A percentile compares a stretch with the other conserved stretches of the same genome.
These are phyloP conservation scores for Fusarium sp. DNA, from an alignment of 2,329 filamentous ascomycete species.

Conservation along the genomic window DNA sequence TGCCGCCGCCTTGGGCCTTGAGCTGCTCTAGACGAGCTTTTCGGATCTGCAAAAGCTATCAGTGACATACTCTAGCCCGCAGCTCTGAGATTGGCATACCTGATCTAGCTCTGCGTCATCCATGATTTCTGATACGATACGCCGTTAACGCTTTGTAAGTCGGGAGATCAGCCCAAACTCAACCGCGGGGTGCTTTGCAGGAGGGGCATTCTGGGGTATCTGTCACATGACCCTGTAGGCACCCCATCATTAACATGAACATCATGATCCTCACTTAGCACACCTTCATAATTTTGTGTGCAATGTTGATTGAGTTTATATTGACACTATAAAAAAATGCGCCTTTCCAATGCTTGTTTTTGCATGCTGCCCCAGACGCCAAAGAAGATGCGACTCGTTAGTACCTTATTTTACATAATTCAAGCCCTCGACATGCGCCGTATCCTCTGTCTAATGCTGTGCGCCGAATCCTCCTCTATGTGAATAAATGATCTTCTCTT, in stretches of 20 bases:
- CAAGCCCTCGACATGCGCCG: neutral
- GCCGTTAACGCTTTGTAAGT: conserved; percentile 25
- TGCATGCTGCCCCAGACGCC: conserved; percentile 22
- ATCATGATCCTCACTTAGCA: neutral
- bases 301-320: neutral
- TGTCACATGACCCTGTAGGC: conserved; percentile 45
- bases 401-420: conserved; percentile 7
- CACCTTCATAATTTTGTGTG: too few relatives aligned
- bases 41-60: conserved; percentile 75
- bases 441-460: conserved; percentile 34
- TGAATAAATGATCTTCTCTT: conserved; percentile 55
- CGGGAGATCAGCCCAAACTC: conserved; percentile 40
- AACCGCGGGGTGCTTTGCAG: conserved; percentile 40
- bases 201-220: conserved; percentile 44
- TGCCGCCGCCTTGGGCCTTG: conserved; percentile 77
- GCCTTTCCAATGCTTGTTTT: neutral
- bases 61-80: neutral
- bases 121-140: conserved; percentile 52
- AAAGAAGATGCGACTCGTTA: conserved; percentile 20
- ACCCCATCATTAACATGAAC: neutral
- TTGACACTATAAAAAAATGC: neutral
- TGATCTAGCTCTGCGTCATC: conserved; percentile 63
- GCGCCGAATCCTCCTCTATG: conserved; percentile 55
- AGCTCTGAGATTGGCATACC: conserved; percentile 44
- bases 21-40: conserved; percentile 94